Percentiles rank a stretch among this genome's conserved stretches.
phyloP scores from a whole-genome alignment of 768 basidiomycete species.

The Peribolospora kevripleyi region DNA sequence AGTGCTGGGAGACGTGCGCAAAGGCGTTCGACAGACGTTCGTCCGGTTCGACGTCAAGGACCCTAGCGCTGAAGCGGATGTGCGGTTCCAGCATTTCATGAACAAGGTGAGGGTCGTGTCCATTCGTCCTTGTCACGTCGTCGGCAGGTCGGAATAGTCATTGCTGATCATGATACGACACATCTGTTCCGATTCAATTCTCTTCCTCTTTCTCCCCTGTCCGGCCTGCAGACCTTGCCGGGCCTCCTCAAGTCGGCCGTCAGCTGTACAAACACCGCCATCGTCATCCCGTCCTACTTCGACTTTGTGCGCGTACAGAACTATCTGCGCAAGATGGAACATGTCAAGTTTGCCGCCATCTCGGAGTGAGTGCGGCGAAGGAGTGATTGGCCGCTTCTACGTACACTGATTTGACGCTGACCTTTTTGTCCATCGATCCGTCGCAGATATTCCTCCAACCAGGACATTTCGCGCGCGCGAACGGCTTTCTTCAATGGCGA shows the following conservation, averaged over 20 bases:
- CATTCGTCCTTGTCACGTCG: not conserved
- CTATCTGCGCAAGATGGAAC: constrained; percentile 46
- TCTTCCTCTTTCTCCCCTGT: not conserved
- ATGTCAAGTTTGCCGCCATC: constrained; percentile 52
- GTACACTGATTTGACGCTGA: not conserved
- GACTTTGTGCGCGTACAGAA: constrained; percentile 85
- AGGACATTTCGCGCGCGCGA: constrained; percentile 80
- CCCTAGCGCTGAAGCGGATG: constrained; percentile 57
- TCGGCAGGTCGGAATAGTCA: not conserved
- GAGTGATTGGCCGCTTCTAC: not conserved
- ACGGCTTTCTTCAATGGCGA: constrained; percentile 76
- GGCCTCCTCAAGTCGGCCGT: constrained; percentile 72
- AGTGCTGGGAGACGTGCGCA: constrained; percentile 39
- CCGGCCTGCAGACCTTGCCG: constrained; percentile 40
- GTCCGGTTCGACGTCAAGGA: constrained; percentile 44
- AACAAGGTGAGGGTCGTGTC: constrained; percentile 33
- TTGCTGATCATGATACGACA: too few relatives aligned
- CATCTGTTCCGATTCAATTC: not conserved
- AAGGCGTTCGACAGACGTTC: constrained; percentile 65
- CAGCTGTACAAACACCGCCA: constrained; percentile 60
- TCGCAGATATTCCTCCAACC: constrained; percentile 63
- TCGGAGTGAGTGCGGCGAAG: constrained; percentile 42
- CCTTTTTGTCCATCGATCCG: not conserved
- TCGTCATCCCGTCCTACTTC: constrained; percentile 85
- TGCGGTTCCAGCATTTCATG: constrained; percentile 65